These are phyloP conservation scores for Blastomyces gilchristii DNA, from an alignment of 2,329 filamentous ascomycete species.

Conservation along the genomic window DNA sequence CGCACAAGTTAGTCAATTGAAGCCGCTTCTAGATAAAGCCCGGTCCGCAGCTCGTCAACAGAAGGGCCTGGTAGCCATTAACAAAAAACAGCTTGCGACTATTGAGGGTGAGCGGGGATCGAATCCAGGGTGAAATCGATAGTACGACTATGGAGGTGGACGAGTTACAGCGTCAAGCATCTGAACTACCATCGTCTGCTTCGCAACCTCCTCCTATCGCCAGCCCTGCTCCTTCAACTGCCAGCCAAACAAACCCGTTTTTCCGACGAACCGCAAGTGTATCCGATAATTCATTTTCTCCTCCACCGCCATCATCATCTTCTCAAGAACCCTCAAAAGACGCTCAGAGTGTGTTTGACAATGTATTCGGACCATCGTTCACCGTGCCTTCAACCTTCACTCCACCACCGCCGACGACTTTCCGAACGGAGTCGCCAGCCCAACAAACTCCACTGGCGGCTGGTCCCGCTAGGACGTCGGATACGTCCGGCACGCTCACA, in stretches of 20 bases:
- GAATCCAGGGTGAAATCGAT: slow-evolving; percentile 68
- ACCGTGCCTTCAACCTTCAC: slow-evolving; percentile 36
- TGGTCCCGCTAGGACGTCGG: slow-evolving; percentile 35
- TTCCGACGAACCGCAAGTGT: slow-evolving; percentile 55
- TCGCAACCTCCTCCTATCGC: slow-evolving; percentile 38
- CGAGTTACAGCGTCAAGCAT: slow-evolving; percentile 43
- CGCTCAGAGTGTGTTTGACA: slow-evolving; percentile 66
- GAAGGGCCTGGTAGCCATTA: slow-evolving; percentile 92
- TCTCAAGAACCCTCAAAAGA: slow-evolving; percentile 27
- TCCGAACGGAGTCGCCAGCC: slow-evolving; percentile 43
- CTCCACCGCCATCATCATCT: slow-evolving; percentile 40
- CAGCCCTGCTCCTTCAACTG: slow-evolving; percentile 54
- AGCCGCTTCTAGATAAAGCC: slow-evolving; percentile 85
- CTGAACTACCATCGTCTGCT: background rate
- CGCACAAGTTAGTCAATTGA: slow-evolving; percentile 69
- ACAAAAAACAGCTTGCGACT: slow-evolving; percentile 92
- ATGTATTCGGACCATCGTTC: slow-evolving; percentile 68
- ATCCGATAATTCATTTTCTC: slow-evolving; percentile 42
- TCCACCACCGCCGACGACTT: slow-evolving; percentile 48
- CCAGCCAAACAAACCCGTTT: slow-evolving; percentile 83
- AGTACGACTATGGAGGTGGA: slow-evolving; percentile 53
- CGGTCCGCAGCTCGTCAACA: slow-evolving; percentile 87
- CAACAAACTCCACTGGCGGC: slow-evolving; percentile 26
- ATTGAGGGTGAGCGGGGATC: slow-evolving; percentile 76
- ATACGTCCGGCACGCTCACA: slow-evolving; percentile 44